A percentile compares a stretch with the other conserved stretches of the same genome.
phyloP scores from a whole-genome alignment of 208 protist species.

The Leishmania turanica region DNA sequence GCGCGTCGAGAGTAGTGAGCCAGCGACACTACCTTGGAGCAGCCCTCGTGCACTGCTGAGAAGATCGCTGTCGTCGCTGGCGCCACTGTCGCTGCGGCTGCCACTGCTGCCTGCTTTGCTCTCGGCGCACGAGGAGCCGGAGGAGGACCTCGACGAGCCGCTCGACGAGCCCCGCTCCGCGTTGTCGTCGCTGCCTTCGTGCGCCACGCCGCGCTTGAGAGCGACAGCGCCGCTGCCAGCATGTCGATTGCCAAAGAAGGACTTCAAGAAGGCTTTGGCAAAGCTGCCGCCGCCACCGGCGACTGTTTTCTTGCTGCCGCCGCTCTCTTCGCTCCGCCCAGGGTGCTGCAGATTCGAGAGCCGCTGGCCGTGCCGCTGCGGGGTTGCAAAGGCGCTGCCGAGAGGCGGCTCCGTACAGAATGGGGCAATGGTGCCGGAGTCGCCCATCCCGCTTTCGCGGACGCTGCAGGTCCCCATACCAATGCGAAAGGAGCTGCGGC shows the following conservation, averaged over 20 bases:
- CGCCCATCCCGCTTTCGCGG: slow-evolving; percentile 11
- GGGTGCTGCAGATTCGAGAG: not conserved
- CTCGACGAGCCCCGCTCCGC: slow-evolving; percentile 9
- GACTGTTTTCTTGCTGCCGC: not conserved
- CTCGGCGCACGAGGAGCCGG: not conserved
- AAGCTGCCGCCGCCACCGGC: slow-evolving; percentile 32
- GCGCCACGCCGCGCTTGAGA: slow-evolving; percentile 6
- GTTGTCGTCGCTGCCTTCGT: slow-evolving; percentile 8
- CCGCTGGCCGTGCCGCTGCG: not conserved
- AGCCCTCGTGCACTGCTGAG: not conserved
- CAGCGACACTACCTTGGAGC: not conserved
- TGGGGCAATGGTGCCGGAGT: not conserved
- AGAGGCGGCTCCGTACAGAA: not conserved
- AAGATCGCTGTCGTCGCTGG: slow-evolving; percentile 5
- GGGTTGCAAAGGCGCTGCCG: not conserved
- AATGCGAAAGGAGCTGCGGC: slow-evolving; percentile 8
- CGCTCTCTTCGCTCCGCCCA: not conserved
- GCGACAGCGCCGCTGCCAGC: slow-evolving; percentile 6
- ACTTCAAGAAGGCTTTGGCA: slow-evolving; percentile 61
- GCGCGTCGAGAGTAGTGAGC: slow-evolving; percentile 5
- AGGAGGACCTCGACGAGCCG: slow-evolving; percentile 1
- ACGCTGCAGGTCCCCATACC: not conserved
- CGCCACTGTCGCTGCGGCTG: not conserved
- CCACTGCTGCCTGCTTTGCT: slow-evolving; percentile 1
- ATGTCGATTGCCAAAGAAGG: slow-evolving; percentile 41